phyloP scores from a whole-genome alignment of 495 filamentous ascomycete species.

The Recurvomyces mirabilis region DNA sequence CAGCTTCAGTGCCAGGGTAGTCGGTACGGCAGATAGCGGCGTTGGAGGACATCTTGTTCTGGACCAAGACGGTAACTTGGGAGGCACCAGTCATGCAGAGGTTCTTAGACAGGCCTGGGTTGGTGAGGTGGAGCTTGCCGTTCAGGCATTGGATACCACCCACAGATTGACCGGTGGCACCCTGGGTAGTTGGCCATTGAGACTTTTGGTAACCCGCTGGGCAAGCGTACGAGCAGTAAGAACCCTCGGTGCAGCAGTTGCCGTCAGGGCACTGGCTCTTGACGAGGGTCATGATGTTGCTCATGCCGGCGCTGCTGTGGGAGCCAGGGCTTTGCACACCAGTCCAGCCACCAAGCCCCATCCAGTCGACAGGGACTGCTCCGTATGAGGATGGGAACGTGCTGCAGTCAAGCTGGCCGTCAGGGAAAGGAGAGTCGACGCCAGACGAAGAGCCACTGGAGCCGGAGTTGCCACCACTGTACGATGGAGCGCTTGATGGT shows the following conservation, averaged over 20 bases:
- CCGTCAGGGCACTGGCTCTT: slow-evolving; percentile 31
- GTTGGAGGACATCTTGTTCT: slow-evolving; percentile 54
- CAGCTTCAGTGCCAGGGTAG: slow-evolving; percentile 79
- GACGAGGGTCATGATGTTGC: slow-evolving; percentile 47
- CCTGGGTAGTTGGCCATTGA: slow-evolving; percentile 80
- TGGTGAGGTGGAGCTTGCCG: slow-evolving; percentile 71
- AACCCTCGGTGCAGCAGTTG: slow-evolving; percentile 38
- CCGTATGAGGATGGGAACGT: slow-evolving; percentile 77
- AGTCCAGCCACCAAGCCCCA: slow-evolving; percentile 62
- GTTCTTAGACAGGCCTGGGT: slow-evolving; percentile 45
- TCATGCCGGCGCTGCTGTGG: slow-evolving; percentile 35
- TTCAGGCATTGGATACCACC: slow-evolving; percentile 77
- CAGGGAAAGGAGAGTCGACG: slow-evolving; percentile 61
- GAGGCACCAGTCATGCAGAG: slow-evolving; percentile 68
- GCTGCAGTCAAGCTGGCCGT: slow-evolving; percentile 58
- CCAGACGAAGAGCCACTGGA: slow-evolving; percentile 24
- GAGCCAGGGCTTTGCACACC: slow-evolving; percentile 57
- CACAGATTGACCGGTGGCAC: slow-evolving; percentile 70
- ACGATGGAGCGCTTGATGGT: slow-evolving; percentile 1
- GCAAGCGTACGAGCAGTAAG: slow-evolving; percentile 89
- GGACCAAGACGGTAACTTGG: slow-evolving; percentile 47
- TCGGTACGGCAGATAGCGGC: slow-evolving; percentile 88
- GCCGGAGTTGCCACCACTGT: neutral
- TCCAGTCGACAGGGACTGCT: slow-evolving; percentile 57
- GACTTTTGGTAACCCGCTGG: slow-evolving; percentile 84